Base-by-base conservation (phyloP, 805 yeast species). In the Candida ascalaphidarum region DNA sequence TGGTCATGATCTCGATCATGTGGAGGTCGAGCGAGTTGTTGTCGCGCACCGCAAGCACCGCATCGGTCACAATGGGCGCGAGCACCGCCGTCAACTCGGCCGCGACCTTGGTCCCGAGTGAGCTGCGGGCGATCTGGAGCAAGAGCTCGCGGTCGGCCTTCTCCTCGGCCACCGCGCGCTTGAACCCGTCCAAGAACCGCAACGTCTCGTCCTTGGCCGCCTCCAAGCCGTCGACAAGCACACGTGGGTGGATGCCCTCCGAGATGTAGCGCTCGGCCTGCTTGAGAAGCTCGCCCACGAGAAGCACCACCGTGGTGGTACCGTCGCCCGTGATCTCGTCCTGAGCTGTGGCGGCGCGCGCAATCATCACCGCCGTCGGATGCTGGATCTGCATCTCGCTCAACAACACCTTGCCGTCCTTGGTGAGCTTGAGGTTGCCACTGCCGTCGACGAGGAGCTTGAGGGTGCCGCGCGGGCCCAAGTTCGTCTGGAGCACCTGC, bases 251-350 rank as follows among this genome's bases (percentile, higher is more conserved):
- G 28, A 92, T 81, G 30, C 98, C 98, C 60, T 92, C 98, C 40
- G 77, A 70, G 33, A 84, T 76, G 52, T 74, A 88, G 42, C 96
- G 71, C 52, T 89, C 92, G 16, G 97, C 96, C 58, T 92, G 97
- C 52, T 83, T 84, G 52, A 92, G 69, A 36, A 92, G 65, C 55
- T 89, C 96, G 31, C 98, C 98, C 23, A 92, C 98, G 31, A 88
- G 69, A 37, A 94, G 67, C 25, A 88, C 89, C 30, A 92, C 98
- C 2, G 96, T 81, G 5, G 97, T 89, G 31, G 98, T 92, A 39
- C 98, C 98, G 58, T 92, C 98, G 28, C 98, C 98, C n/a, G 97
- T 83, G 50, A 92, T 85, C 57, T 92, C 98, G 55, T 92, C 98
- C 59, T 92, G 98, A 1, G 98, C 96, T 25, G 95, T 77, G 27